Evolutionary conservation across 106 monocot genomes (phyloP).

Genomic region (Dioscorea dumetorum): DNA sequence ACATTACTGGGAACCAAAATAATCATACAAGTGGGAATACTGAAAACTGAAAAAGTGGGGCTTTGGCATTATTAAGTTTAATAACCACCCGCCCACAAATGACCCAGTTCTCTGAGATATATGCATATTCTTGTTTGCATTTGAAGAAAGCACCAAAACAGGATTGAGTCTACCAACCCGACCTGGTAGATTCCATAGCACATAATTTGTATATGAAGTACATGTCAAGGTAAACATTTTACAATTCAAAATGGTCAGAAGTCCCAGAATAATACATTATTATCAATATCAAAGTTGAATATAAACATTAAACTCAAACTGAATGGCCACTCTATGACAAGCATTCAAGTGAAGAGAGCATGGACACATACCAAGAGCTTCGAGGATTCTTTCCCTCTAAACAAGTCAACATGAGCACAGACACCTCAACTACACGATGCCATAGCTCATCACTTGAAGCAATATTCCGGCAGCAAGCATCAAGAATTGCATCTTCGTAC

Average conservation of each 20-base stretch:
- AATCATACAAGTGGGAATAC: neutral
- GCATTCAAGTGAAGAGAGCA: neutral
- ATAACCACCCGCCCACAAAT: neutral
- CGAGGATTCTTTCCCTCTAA: conserved; percentile 70
- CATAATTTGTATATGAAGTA: no score
- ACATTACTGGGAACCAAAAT: no score
- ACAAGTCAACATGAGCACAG: conserved; percentile 62
- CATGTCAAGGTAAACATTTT: no score
- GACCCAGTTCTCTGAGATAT: neutral
- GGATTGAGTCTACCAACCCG: no score
- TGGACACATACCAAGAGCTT: conserved; percentile 59
- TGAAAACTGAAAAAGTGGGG: neutral
- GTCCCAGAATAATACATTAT: no score
- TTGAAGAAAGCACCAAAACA: no score
- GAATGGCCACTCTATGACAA: no score
- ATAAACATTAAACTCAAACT: neutral
- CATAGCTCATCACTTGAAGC: conserved; percentile 80
- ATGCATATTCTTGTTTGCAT: no score
- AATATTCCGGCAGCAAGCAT: conserved; percentile 81
- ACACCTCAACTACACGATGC: conserved; percentile 68
- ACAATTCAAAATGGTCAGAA: no score
- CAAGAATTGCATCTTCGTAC: conserved; percentile 92
- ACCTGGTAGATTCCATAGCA: no score
- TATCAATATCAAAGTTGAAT: neutral
- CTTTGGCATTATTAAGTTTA: neutral